These are phyloP conservation scores for Solanum chmielewskii DNA, from an alignment of 257 asterid species.

Conservation along the genomic window DNA sequence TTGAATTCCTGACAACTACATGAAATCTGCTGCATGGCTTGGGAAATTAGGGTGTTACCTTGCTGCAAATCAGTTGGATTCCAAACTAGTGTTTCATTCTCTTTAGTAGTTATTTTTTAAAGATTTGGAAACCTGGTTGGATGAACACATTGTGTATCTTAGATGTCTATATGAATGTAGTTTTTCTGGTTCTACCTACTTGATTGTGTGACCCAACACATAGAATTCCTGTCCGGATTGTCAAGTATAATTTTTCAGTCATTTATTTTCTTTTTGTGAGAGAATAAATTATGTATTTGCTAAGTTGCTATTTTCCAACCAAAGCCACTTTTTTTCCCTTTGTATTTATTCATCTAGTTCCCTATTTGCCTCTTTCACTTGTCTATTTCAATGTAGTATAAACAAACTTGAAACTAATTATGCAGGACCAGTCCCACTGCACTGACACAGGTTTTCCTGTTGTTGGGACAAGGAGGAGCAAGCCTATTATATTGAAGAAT, in stretches of 20 bases:
- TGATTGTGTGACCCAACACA: background rate
- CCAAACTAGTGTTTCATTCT: background rate
- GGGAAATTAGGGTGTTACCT: background rate
- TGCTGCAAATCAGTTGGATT: background rate
- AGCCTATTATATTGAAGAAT: slow-evolving; percentile 72
- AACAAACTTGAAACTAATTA: background rate
- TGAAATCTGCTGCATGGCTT: background rate
- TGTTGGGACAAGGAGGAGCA: slow-evolving; percentile 36
- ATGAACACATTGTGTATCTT: background rate
- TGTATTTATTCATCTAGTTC: background rate
- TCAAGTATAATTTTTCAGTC: background rate
- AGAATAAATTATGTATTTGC: background rate
- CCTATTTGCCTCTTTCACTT: background rate
- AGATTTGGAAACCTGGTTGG: background rate
- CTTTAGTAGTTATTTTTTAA: background rate
- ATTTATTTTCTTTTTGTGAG: background rate
- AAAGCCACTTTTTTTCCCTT: background rate
- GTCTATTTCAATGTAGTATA: background rate
- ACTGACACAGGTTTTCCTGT: slow-evolving; percentile 41
- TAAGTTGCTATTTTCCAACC: background rate
- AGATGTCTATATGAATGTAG: background rate
- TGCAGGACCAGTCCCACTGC: slow-evolving; percentile 84
- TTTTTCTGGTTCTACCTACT: background rate
- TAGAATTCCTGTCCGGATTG: background rate
- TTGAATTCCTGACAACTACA: background rate